These are phyloP conservation scores for Gymnopus androsaceus DNA, from an alignment of 1,284 basidiomycete genomes.

Conservation along the genomic window DNA sequence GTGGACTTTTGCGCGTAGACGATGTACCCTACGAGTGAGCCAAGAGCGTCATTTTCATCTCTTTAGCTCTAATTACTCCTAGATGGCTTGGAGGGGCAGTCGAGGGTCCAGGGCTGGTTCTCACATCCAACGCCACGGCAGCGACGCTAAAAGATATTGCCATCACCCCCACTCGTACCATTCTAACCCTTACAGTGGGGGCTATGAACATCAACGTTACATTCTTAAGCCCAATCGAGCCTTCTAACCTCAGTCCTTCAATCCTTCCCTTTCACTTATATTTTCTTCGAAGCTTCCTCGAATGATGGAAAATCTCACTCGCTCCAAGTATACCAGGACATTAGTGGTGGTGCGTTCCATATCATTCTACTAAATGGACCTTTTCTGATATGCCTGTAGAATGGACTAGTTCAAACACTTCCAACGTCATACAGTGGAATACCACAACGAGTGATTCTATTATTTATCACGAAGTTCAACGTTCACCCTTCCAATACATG, in stretches of 20 bases:
- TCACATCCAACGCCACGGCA: neutral
- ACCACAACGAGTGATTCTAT: conserved; percentile 15
- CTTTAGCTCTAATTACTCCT: too few species aligned
- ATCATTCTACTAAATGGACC: neutral
- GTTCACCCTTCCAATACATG: conserved; percentile 1
- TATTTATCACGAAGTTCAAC: conserved; percentile 45
- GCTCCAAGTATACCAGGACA: conserved; percentile 13
- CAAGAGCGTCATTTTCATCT: too few species aligned
- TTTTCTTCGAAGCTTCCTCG: conserved; percentile 9
- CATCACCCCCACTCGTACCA: conserved; percentile 30
- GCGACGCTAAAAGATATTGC: conserved; percentile 17
- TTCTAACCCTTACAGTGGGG: conserved; percentile 25
- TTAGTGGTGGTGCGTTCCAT: conserved; percentile 10
- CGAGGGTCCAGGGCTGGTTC: neutral
- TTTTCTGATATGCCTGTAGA: neutral
- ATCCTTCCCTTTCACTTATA: conserved; percentile 15
- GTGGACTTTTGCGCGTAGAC: conserved; percentile 30
- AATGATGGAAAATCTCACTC: conserved; percentile 12
- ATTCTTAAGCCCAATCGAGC: conserved; percentile 31
- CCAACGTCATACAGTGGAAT: conserved; percentile 8
- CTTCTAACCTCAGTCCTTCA: conserved; percentile 9
- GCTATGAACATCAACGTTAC: conserved; percentile 26
- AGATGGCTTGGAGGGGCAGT: conserved; percentile 12
- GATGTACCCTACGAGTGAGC: conserved; percentile 24
- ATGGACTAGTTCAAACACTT: conserved; percentile 12